phyloP scores from a whole-genome alignment of 176 grass and related monocot genomes.

The Tillandsia fasciculata region DNA sequence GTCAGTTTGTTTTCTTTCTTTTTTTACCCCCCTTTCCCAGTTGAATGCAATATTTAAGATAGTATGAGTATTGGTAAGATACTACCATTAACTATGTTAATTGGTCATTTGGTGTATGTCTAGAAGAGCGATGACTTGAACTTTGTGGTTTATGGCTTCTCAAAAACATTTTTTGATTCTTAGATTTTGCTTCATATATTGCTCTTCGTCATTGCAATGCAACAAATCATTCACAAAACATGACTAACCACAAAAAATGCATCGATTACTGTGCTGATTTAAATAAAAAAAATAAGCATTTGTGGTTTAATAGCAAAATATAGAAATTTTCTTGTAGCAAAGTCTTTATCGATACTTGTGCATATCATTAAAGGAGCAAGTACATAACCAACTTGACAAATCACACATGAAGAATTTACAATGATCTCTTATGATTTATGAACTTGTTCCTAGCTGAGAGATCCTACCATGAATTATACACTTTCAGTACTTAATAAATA shows the following conservation, averaged over 20 bases:
- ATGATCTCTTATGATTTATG: slow-evolving; percentile 2
- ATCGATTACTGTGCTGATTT: background rate
- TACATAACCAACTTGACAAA: background rate
- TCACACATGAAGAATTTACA: background rate
- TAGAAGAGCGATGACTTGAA: too few relatives aligned
- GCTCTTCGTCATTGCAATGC: background rate
- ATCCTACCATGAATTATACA: background rate
- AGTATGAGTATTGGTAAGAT: too few relatives aligned
- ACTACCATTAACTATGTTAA: too few relatives aligned
- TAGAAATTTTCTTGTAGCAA: background rate
- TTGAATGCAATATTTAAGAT: too few relatives aligned
- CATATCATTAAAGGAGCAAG: background rate
- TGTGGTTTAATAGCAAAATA: background rate
- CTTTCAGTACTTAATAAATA: background rate
- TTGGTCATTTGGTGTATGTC: too few relatives aligned
- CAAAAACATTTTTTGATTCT: background rate
- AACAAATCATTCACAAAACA: background rate
- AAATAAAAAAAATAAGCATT: background rate
- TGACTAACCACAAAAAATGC: background rate
- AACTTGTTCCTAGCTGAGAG: background rate
- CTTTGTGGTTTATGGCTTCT: too few relatives aligned
- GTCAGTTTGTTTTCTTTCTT: background rate
- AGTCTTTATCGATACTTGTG: background rate
- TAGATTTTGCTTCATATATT: background rate
- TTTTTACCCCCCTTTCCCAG: background rate